Conservation (phyloP, 768 basidiomycete genomes). For the Leucosporidium creatinivorum region DNA sequence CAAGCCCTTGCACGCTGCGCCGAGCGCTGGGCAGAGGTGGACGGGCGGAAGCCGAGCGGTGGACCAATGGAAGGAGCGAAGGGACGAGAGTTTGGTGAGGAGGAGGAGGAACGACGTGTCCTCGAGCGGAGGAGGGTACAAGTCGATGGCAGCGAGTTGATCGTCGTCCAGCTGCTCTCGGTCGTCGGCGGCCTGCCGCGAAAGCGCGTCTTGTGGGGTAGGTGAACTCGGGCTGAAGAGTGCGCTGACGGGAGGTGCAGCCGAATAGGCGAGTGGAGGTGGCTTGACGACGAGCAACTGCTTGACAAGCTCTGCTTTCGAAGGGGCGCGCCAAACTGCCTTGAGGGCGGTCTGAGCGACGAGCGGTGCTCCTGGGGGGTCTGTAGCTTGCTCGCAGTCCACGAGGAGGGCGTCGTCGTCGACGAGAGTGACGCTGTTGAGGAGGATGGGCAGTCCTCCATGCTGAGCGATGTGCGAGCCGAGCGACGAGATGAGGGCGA, state of each 20-base stretch:
- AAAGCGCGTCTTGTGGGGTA: background rate
- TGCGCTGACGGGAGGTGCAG: no score
- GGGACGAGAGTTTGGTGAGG: slow-evolving; percentile 7
- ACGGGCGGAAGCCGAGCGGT: slow-evolving; percentile 16
- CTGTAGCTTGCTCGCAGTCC: background rate
- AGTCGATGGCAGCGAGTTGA: background rate
- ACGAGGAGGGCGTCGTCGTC: slow-evolving; percentile 25
- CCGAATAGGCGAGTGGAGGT: no score
- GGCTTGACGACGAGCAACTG: no score
- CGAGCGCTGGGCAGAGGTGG: slow-evolving; percentile 20
- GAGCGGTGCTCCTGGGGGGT: background rate
- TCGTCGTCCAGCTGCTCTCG: background rate
- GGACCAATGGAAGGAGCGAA: slow-evolving; percentile 17
- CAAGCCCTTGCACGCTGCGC: slow-evolving; percentile 6
- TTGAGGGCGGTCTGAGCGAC: slow-evolving; percentile 1
- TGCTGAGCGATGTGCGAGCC: background rate
- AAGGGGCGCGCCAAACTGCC: background rate
- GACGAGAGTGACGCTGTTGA: background rate
- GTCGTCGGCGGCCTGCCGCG: background rate
- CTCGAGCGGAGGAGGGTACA: slow-evolving; percentile 4
- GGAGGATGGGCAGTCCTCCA: background rate
- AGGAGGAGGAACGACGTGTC: slow-evolving; percentile 6
- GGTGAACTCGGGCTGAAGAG: background rate
- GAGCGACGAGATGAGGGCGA: background rate
- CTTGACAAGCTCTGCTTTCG: no score